Conservation (phyloP, 345 rosid species). For the Viola odorata region DNA sequence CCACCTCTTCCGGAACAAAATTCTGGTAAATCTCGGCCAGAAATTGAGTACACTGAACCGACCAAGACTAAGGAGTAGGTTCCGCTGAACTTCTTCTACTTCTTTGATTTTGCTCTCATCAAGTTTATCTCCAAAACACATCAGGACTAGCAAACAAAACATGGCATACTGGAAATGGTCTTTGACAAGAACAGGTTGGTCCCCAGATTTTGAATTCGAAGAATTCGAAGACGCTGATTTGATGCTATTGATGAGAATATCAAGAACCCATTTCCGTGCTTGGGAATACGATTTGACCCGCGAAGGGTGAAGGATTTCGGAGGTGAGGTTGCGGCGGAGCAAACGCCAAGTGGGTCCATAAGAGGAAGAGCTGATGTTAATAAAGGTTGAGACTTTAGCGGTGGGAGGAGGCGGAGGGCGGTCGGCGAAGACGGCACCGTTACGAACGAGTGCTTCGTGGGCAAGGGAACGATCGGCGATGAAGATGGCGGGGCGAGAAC, state of each 20-base stretch:
- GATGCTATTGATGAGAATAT: constrained; percentile 23
- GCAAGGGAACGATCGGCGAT: constrained; percentile 35
- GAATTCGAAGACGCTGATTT: neutral
- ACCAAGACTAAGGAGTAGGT: neutral
- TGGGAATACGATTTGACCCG: constrained; percentile 13
- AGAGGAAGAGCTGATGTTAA: constrained; percentile 35
- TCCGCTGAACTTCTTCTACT: constrained; percentile 21
- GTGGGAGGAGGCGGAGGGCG: constrained; percentile 32
- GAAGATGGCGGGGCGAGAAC: constrained; percentile 33
- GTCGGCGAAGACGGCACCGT: constrained; percentile 35
- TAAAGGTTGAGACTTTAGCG: constrained; percentile 13
- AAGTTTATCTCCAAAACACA: constrained; percentile 41
- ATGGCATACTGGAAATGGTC: constrained; percentile 29
- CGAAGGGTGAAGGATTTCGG: constrained; percentile 41
- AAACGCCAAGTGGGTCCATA: constrained; percentile 44
- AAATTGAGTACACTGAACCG: constrained; percentile 18
- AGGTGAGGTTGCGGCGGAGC: constrained; percentile 41
- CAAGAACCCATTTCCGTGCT: constrained; percentile 38
- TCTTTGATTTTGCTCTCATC: constrained; percentile 25
- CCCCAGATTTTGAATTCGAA: neutral
- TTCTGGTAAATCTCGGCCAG: constrained; percentile 23
- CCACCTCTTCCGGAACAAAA: constrained; percentile 19
- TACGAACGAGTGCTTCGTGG: constrained; percentile 42
- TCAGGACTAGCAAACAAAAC: constrained; percentile 28
- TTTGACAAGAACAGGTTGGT: constrained; percentile 11